phyloP scores from a whole-genome alignment of 2,329 filamentous ascomycete species.

The Coniella lustricola region DNA sequence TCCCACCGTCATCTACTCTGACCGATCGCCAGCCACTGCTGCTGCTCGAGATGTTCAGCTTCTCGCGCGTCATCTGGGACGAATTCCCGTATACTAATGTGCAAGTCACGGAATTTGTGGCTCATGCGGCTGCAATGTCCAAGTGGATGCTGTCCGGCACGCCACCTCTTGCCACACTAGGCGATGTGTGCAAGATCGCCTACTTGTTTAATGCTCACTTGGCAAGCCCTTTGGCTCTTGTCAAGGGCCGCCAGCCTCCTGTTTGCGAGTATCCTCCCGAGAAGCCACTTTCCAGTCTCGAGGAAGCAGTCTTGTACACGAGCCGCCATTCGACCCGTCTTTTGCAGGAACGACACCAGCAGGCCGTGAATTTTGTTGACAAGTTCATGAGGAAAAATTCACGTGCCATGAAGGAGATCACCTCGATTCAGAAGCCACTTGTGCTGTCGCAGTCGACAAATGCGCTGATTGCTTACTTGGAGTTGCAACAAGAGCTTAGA shows the following conservation, averaged over 20 bases:
- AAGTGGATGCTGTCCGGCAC: conserved; percentile 41
- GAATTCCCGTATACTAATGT: conserved; percentile 36
- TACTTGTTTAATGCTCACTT: conserved; percentile 32
- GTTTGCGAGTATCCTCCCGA: conserved; percentile 28
- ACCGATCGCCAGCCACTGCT: not conserved
- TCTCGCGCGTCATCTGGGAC: conserved; percentile 33
- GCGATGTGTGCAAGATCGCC: conserved; percentile 29
- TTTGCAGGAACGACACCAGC: conserved; percentile 28
- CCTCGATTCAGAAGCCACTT: conserved; percentile 20
- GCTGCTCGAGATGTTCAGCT: conserved; percentile 32
- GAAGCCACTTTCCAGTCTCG: conserved; percentile 24
- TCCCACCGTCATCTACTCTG: not conserved
- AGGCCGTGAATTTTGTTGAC: conserved; percentile 48
- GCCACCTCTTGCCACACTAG: conserved; percentile 30
- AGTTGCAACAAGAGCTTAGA: conserved; percentile 13
- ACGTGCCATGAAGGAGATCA: conserved; percentile 21
- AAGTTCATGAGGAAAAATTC: conserved; percentile 46
- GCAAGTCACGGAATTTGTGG: conserved; percentile 27
- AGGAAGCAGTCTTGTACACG: conserved; percentile 27
- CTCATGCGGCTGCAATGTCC: conserved; percentile 23
- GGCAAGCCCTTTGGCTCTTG: conserved; percentile 27
- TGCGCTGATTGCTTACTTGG: conserved; percentile 2
- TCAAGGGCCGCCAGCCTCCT: conserved; percentile 28
- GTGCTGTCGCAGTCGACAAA: conserved; percentile 20
- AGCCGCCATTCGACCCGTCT: conserved; percentile 28